Conservation (phyloP, 2,329 filamentous ascomycete genomes). For the Escovopsis sp. region DNA sequence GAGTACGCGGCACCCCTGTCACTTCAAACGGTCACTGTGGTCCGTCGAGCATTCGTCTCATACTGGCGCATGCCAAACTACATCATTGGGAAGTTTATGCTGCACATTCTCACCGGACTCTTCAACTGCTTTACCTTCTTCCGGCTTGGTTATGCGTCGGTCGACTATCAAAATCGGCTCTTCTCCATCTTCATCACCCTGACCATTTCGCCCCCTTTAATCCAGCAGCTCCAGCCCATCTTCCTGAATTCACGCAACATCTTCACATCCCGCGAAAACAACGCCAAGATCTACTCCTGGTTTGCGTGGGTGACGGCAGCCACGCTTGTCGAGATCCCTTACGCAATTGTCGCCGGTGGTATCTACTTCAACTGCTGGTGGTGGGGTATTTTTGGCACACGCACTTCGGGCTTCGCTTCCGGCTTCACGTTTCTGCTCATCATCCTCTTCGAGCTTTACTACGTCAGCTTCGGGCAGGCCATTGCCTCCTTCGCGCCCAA, state of each 20-base stretch:
- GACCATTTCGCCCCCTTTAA: conserved; percentile 57
- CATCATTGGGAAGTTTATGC: conserved; percentile 43
- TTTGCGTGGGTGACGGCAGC: conserved; percentile 50
- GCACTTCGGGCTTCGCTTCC: conserved; percentile 36
- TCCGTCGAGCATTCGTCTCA: conserved; percentile 41
- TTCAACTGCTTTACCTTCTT: conserved; percentile 62
- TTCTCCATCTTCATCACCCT: conserved; percentile 67
- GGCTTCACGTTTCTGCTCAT: conserved; percentile 49
- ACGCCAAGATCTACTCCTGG: conserved; percentile 71
- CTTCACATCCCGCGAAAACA: conserved; percentile 57
- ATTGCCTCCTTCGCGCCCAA: conserved; percentile 54
- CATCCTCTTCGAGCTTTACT: conserved; percentile 51
- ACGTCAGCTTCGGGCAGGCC: conserved; percentile 48
- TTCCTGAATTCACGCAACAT: conserved; percentile 51
- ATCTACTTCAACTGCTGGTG: conserved; percentile 39
- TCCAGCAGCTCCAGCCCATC: conserved; percentile 62
- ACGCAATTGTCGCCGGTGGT: conserved; percentile 47
- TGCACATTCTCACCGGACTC: conserved; percentile 46
- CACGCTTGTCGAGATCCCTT: conserved; percentile 56
- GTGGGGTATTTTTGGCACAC: conserved; percentile 33
- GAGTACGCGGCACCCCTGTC: conserved; percentile 48
- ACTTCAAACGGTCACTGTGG: conserved; percentile 37
- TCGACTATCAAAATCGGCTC: conserved; percentile 54
- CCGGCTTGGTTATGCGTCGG: conserved; percentile 37
- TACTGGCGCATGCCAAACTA: conserved; percentile 55